Evolutionary conservation across 2,329 filamentous ascomycete species (phyloP), one percentile per base, ranked within the genome.

Genomic region (Xylariaceae sp.): DNA sequence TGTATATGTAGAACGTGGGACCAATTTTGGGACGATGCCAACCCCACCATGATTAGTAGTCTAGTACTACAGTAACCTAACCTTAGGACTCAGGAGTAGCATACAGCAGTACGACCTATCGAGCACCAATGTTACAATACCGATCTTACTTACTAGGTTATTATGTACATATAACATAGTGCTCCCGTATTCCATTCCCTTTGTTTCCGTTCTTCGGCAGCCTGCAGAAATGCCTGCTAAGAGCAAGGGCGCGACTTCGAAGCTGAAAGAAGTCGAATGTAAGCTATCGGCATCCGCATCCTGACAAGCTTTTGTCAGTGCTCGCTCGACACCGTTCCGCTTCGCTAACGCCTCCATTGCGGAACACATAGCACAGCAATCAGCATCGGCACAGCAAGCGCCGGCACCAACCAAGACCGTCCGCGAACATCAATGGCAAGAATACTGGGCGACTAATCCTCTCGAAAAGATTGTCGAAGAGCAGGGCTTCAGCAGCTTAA

Each of bases 391-490:
- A 36, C 59, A 64, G 40, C 52, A 59, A 21, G 44, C 59, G 4
- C 54, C 59, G 16, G 38, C 43, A 17, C 32, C 51, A 38, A 63
- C 66, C 8, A 59, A 63, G 46, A 78, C 74, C 12, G 54, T 76
- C 50, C 61, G 63, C 59, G 68, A 75, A 44, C 69, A 66, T 36
- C 67, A 67, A 47, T 59, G 62, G 41, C 61, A 69, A 42, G 67
- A 65, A 41, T 71, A 68, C 63, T 66, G 68, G 60, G 61, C 65
- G 41, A 71, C 70, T 37, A 73, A 73, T 48, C 73, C 73, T 7
- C 56, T 68, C 61, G 64, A 70, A 41, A 59, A 65, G 41, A 59
- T 63, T 21, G 59, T 67, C 48, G 65, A 70, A 44, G 57, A 69
- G 46, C 60, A 60, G 39, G 71, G 69, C 32, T 56, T 72, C 46